Evolutionary conservation across 2,329 filamentous ascomycete genomes (phyloP).

Genomic region (Mycosphaerelloides madeirae): DNA sequence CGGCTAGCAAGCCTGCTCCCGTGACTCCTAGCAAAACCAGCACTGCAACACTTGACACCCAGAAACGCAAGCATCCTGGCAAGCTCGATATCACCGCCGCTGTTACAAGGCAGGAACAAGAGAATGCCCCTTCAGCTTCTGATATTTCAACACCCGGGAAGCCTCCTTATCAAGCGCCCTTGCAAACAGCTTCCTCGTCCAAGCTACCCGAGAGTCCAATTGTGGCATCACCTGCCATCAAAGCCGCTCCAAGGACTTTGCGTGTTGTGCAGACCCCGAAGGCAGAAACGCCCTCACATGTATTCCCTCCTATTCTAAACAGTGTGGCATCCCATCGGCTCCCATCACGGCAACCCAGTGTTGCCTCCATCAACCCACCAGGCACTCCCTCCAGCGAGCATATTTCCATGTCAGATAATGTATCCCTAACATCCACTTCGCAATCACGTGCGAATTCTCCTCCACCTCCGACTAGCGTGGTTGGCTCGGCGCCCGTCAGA

Average conservation of each 20-base stretch:
- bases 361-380: constrained; percentile 59
- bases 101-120: constrained; percentile 22
- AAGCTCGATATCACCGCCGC: constrained; percentile 46
- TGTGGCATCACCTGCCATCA: constrained; percentile 42
- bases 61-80: constrained; percentile 39
- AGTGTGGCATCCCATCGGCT: constrained; percentile 35
- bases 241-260: constrained; percentile 58
- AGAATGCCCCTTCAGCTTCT: constrained; percentile 40
- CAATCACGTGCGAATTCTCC: constrained; percentile 69
- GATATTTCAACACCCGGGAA: constrained; percentile 5
- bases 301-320: constrained; percentile 33
- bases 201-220: constrained; percentile 52
- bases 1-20: constrained; percentile 7
- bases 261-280: constrained; percentile 66
- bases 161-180: constrained; percentile 22
- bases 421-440: constrained; percentile 68
- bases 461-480: constrained; percentile 52
- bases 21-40: constrained; percentile 17
- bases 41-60: constrained; percentile 17
- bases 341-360: constrained; percentile 48
- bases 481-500: constrained; percentile 65
- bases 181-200: constrained; percentile 51
- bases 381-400: constrained; percentile 69
- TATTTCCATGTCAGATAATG: constrained; percentile 62
- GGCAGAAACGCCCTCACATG: constrained; percentile 49